A percentile compares a stretch with the other conserved stretches of the same genome.
Evolutionary conservation across 2,329 filamentous ascomycete species (phyloP).

Genomic region (Ophiostoma himal-ulmi): DNA sequence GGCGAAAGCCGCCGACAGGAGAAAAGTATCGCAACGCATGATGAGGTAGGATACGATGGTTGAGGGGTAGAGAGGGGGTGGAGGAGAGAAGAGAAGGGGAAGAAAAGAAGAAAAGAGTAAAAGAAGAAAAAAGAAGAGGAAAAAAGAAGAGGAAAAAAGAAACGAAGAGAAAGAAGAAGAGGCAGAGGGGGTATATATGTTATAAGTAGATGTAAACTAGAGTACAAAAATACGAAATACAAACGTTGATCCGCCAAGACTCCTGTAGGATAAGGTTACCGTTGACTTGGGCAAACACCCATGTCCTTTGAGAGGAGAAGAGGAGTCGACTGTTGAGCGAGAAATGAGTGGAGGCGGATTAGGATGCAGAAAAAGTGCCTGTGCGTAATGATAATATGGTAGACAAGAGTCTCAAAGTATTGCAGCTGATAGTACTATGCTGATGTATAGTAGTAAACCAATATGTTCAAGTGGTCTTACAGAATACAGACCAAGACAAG

Average conservation of each 20-base stretch:
- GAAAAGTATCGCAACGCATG: constrained; percentile 22
- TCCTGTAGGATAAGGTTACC: background rate
- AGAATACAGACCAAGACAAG: background rate
- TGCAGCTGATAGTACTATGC: background rate
- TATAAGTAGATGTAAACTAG: background rate
- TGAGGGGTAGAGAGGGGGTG: background rate
- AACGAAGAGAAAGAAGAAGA: background rate
- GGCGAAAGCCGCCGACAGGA: constrained; percentile 17
- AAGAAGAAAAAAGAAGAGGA: background rate
- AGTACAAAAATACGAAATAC: background rate
- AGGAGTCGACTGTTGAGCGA: background rate
- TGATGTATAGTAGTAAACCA: background rate
- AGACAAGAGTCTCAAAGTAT: background rate
- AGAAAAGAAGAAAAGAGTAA: background rate
- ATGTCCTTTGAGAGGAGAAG: background rate
- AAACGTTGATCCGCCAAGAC: background rate
- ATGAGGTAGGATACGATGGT: background rate
- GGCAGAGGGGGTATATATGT: background rate
- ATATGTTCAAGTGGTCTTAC: background rate
- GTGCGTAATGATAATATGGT: background rate
- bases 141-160: background rate
- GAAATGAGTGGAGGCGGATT: background rate
- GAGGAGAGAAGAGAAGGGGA: background rate
- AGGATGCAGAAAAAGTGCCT: background rate
- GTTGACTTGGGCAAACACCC: constrained; percentile 1